Evolutionary conservation across 768 basidiomycete species (phyloP).

Genomic region (Mycena sanguinolenta): DNA sequence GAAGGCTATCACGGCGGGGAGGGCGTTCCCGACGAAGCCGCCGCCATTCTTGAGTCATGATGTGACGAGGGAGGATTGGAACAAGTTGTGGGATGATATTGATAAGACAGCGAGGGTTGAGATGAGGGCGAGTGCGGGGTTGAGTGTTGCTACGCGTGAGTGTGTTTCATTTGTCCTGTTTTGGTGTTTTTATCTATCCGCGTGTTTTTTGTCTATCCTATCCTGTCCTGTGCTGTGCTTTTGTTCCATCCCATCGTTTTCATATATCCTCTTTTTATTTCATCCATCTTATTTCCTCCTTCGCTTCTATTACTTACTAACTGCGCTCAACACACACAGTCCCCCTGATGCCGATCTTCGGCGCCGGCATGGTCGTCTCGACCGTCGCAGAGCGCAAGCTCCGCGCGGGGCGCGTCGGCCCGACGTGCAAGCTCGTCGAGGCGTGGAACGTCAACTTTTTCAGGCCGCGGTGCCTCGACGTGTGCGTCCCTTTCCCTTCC

Average conservation of each 20-base stretch:
- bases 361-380: slow-evolving; percentile 30
- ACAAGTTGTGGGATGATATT: slow-evolving; percentile 33
- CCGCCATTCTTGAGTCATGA: slow-evolving; percentile 24
- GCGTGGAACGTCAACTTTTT: slow-evolving; percentile 35
- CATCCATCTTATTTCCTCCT: too few relatives aligned
- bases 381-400: slow-evolving; percentile 33
- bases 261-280: too few relatives aligned
- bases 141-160: slow-evolving; percentile 35
- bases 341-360: slow-evolving; percentile 35
- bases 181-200: too few relatives aligned
- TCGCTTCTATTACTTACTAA: too few relatives aligned
- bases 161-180: too few relatives aligned
- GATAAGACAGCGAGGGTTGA: slow-evolving; percentile 34
- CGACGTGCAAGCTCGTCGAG: slow-evolving; percentile 34
- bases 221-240: not conserved
- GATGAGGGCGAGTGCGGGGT: slow-evolving; percentile 32
- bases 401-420: slow-evolving; percentile 32
- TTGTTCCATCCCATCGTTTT: too few relatives aligned
- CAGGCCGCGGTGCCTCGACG: slow-evolving; percentile 31
- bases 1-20: slow-evolving; percentile 27
- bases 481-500: slow-evolving; percentile 30
- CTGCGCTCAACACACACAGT: slow-evolving; percentile 8
- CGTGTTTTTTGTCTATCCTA: slow-evolving; percentile 9
- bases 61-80: slow-evolving; percentile 31
- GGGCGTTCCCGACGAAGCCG: slow-evolving; percentile 28